Evolutionary conservation across 1,284 basidiomycete genomes (phyloP), one percentile per base, ranked within the genome.

Genomic region (Trichosporon ovoides): DNA sequence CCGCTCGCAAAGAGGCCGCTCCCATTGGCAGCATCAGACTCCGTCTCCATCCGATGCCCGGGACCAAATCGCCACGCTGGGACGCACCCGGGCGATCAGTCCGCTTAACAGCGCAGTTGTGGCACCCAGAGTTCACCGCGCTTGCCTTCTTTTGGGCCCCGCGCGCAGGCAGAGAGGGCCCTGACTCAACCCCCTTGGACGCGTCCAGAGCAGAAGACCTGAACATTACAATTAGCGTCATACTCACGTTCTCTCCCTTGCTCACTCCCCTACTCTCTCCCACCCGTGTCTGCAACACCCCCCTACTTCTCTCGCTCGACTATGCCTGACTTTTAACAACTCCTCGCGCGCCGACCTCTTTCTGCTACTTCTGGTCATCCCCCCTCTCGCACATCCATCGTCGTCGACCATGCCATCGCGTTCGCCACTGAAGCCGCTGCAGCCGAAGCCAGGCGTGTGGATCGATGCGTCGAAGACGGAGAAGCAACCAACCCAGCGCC

Each of bases 371-470:
- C 22, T 20, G 12, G n/a, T 34, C 16, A 28, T 19, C 20, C 38
- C 22, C n/a, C 3, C 24, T 6, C 48, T 52, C 22, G 20, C 33
- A 13, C 36, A 22, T 38, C 33, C 31, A 12, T 13, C 19, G 55
- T 12, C 28, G 38, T 14, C 36, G 43, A 48, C 52, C 50, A 67
- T 69, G 67, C 52, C 61, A 24, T 51, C 55, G n/a, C 61, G 55
- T 34, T 43, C 33, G 28, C 56, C 55, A 24, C 38, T 60, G 33
- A 48, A 53, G 3, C 71, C 71, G 18, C 38, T 60, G 33, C 52
- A 53, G 3, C 71, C 71, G 18, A 68, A 72, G 48, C 71, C 70
- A 1, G 63, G 61, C 38, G 68, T 68, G 38, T 75, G 73, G 73
- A 65, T 73, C 5, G 31, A 57, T 11, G 43, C 57, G 3, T 24